Evolutionary conservation across 805 yeast genomes (phyloP), one percentile per base, ranked within the genome.

Genomic region (Naumovozyma baii): DNA sequence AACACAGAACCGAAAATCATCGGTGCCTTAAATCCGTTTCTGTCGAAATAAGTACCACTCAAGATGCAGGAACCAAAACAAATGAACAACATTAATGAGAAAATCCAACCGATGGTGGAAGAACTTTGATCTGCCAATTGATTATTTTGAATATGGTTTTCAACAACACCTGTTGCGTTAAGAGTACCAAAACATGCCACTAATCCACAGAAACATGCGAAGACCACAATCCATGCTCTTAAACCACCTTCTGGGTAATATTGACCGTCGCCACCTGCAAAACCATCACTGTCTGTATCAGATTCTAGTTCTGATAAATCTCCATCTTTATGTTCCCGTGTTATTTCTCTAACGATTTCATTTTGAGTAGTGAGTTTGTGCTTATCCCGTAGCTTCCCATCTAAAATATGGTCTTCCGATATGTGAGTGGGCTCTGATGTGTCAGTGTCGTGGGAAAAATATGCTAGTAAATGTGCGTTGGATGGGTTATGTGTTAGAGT

Each of bases 131-230:
- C 49, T 1, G 61, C 61, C 44, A 80, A 57, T 54, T 79, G 84
- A 54, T 79, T 71, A 10, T 59, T 61, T 7, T 75, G 67, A 8
- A 80, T 65, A 47, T 78, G 76, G 0, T 80, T 69, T 56, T 80
- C 79, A 31, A 80, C 67, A 3, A 76, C 80, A 46, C 86, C 85
- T 31, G 72, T 63, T 2, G 78, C 58, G 49, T 79, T 79, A 43
- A 74, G 56, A 29, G 75, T 47, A 1, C 87, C 86, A 42, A 77
- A 70, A 33, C 66, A 64, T 2, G 74, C 72, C 2, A 70, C 60
- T 29, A 74, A 62, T 0, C 83, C 84, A 32, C 73, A 54, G 49
- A 76, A 77, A 3, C 75, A 64, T 2, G 84, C 86, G 18, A 76
- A 54, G 0, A 76, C 71, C 2, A 76, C 80, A 3, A 58, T 42